These are phyloP conservation scores for Prunus mume DNA, from an alignment of 306 rosid species.

Conservation along the genomic window DNA sequence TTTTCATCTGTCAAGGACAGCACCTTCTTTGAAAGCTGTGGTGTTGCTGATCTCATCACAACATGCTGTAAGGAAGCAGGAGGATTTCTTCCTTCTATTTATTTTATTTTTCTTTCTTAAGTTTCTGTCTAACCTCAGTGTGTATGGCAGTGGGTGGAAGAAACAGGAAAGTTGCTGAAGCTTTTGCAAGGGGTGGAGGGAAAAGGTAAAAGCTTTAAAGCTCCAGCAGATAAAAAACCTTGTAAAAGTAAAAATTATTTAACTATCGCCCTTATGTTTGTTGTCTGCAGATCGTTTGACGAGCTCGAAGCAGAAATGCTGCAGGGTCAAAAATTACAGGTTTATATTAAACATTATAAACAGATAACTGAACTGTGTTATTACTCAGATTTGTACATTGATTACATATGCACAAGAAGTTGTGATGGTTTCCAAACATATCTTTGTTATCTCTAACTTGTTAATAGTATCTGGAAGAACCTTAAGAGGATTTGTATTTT, in stretches of 20 bases:
- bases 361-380: conserved; percentile 2
- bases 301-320: conserved; percentile 86
- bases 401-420: not conserved
- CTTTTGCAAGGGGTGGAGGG: conserved; percentile 73
- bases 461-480: not conserved
- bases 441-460: not conserved
- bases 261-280: conserved; percentile 3
- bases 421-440: not conserved
- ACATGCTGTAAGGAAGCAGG: conserved; percentile 71
- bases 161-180: conserved; percentile 91
- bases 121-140: conserved; percentile 5
- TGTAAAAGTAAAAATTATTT: not conserved
- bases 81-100: conserved; percentile 7
- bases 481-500: not conserved
- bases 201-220: conserved; percentile 49
- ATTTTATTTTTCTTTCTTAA: conserved; percentile 7
- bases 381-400: conserved; percentile 9
- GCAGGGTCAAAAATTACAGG: conserved; percentile 96
- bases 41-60: conserved; percentile 93
- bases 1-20: conserved; percentile 82
- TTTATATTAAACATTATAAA: conserved; percentile 15
- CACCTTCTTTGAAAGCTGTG: conserved; percentile 93
- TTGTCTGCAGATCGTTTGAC: conserved; percentile 63
- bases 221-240: conserved; percentile 10
- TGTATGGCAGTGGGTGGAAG: conserved; percentile 89